These are phyloP conservation scores for Penicillium decumbens DNA, from an alignment of 2,329 filamentous ascomycete species.

Conservation along the genomic window DNA sequence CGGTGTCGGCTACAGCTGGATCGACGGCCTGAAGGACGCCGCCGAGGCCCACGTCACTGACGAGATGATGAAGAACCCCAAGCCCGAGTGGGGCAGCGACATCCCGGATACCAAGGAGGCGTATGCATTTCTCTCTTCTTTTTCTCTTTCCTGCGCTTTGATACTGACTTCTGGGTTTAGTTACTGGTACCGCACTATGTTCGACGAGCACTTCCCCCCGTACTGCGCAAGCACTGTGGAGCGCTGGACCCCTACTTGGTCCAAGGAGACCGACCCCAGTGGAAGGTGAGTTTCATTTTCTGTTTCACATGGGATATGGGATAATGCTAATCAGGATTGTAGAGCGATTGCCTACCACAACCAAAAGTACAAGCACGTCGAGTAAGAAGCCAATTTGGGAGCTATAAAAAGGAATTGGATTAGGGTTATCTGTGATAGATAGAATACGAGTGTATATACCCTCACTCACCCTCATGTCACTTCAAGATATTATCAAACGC, in stretches of 20 bases:
- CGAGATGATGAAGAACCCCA: slow-evolving; percentile 98
- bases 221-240: slow-evolving; percentile 88
- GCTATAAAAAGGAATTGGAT: slow-evolving; percentile 18
- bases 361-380: slow-evolving; percentile 62
- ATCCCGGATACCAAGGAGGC: slow-evolving; percentile 96
- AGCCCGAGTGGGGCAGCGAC: slow-evolving; percentile 89
- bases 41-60: slow-evolving; percentile 86
- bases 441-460: slow-evolving; percentile 17
- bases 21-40: slow-evolving; percentile 92
- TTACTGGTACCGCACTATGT: slow-evolving; percentile 98
- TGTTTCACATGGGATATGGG: neutral
- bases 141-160: neutral
- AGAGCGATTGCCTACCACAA: slow-evolving; percentile 74
- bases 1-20: slow-evolving; percentile 98
- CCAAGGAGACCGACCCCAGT: slow-evolving; percentile 89
- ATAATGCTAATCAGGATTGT: slow-evolving; percentile 17
- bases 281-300: slow-evolving; percentile 61
- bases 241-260: slow-evolving; percentile 98
- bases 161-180: slow-evolving; percentile 39
- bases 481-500: neutral
- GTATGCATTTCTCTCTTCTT: slow-evolving; percentile 49
- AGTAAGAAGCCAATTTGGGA: slow-evolving; percentile 24
- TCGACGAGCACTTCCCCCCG: slow-evolving; percentile 95
- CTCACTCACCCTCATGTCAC: neutral
- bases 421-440: slow-evolving; percentile 15